Evolutionary conservation across 768 basidiomycete genomes (phyloP).

Genomic region (Tylopilus vinaceipallidus): DNA sequence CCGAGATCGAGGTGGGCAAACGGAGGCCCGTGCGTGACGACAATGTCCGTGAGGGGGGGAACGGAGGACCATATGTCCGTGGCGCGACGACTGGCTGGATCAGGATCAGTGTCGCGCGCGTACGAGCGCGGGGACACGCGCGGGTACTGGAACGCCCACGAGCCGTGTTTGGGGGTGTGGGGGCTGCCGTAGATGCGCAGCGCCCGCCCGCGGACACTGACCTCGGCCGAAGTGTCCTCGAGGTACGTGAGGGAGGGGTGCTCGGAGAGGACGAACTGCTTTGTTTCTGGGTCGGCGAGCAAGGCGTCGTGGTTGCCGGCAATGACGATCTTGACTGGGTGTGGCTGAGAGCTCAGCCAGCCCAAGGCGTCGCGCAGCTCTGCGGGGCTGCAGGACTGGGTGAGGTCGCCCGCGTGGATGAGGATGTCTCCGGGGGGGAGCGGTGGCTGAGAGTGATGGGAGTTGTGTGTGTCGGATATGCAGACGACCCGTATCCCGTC

Average conservation of each 20-base stretch:
- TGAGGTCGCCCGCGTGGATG: conserved; percentile 7
- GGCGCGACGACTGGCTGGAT: neutral
- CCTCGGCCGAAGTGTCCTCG: conserved; percentile 3
- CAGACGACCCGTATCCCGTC: neutral
- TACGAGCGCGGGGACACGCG: neutral
- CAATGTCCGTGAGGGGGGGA: neutral
- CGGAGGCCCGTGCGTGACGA: neutral
- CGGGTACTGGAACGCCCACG: conserved; percentile 11
- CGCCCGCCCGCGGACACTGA: conserved; percentile 1
- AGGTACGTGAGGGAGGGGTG: conserved; percentile 10
- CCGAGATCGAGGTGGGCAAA: neutral
- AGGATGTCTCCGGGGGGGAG: conserved; percentile 8
- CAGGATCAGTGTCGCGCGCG: neutral
- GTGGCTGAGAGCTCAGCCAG: conserved; percentile 8
- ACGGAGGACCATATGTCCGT: neutral
- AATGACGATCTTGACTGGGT: conserved; percentile 8
- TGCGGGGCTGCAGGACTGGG: conserved; percentile 1
- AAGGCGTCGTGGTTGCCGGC: conserved; percentile 11
- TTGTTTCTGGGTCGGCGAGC: conserved; percentile 2
- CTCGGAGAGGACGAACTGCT: neutral
- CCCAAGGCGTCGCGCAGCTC: conserved; percentile 7
- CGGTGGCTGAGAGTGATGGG: conserved; percentile 2
- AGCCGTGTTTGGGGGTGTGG: conserved; percentile 6
- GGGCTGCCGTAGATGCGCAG: conserved; percentile 11
- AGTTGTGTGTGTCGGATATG: conserved; percentile 10